Base-by-base conservation (phyloP, 768 basidiomycete species). In the Boletus reticulatus region DNA sequence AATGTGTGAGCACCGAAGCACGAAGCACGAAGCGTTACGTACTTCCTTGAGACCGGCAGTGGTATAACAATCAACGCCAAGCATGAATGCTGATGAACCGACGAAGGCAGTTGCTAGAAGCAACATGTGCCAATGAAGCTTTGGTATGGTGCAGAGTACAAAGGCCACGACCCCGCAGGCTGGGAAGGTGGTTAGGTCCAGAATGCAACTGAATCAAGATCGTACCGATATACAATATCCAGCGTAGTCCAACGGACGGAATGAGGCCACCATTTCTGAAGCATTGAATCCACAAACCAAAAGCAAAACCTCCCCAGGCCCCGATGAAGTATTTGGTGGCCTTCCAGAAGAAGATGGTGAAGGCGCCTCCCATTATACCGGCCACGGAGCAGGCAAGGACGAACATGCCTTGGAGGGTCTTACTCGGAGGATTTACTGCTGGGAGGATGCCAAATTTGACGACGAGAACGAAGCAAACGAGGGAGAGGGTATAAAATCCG, bases 11-110 rank as follows among this genome's bases (percentile, higher is more conserved):
- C 27, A 59, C 58, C 27, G 51, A 8, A n/a, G 14, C 24, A 46
- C 50, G 5, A 16, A 13, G 38, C 14, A 38, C 32, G 34, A 38
- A 20, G 13, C 0, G 19, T 32, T 47, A 58, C 73, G 73, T 61
- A 89, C 93, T 84, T 97, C 94, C 76, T 98, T 98, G 50, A 98
- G 80, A 20, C 90, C 91, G 7, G 89, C 92, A 17, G 91, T 89
- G 3, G 93, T 90, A 71, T 85, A 97, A 70, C 95, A 97, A 72
- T 98, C 95, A 38, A 97, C 84, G 19, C 96, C 96, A 14, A 98
- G 78, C 53, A 94, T 92, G 70, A 97, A 88, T 1, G 93, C 88
- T 19, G 88, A 88, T 24, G 94, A 87, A 8, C 95, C 95, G 60
- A 97, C 92, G 63, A 92, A 81, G 43, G 94, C 89, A 39, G 94